These are phyloP conservation scores for Macadamia tetraphylla DNA, from an alignment of 164 flowering plant species.

Conservation along the genomic window DNA sequence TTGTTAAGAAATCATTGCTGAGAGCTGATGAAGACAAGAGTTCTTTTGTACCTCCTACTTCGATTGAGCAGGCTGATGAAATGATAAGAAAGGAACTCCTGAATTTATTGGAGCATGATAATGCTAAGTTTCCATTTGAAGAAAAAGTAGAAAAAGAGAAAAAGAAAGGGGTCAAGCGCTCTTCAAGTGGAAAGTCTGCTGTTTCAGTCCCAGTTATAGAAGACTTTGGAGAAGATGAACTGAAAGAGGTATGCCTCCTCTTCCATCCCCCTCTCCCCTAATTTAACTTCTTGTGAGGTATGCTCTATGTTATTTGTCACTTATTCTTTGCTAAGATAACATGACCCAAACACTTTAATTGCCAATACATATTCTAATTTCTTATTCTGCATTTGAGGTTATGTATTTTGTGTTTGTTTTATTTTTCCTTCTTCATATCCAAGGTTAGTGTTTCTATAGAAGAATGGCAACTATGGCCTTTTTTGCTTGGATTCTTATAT, in stretches of 20 bases:
- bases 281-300: neutral
- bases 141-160: slow-evolving; percentile 62
- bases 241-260: slow-evolving; percentile 57
- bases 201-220: slow-evolving; percentile 59
- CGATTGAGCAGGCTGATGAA: slow-evolving; percentile 93
- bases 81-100: slow-evolving; percentile 81
- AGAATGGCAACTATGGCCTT: neutral
- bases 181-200: slow-evolving; percentile 43
- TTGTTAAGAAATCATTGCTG: slow-evolving; percentile 64
- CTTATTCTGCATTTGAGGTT: neutral
- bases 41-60: slow-evolving; percentile 89
- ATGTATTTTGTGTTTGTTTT: neutral
- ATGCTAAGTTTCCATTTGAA: slow-evolving; percentile 90
- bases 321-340: neutral
- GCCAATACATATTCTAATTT: neutral
- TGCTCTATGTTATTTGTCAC: neutral
- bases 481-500: neutral
- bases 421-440: neutral
- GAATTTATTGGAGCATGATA: slow-evolving; percentile 81
- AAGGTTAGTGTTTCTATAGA: neutral
- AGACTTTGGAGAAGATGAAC: slow-evolving; percentile 64
- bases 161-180: slow-evolving; percentile 70
- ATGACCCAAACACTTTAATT: neutral
- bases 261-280: too few species aligned
- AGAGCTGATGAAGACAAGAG: slow-evolving; percentile 87